Percentiles rank a stretch among this genome's conserved stretches.
These are phyloP conservation scores for Pythium dissimile DNA, from an alignment of 352 stramenopile genomes.

Conservation along the genomic window DNA sequence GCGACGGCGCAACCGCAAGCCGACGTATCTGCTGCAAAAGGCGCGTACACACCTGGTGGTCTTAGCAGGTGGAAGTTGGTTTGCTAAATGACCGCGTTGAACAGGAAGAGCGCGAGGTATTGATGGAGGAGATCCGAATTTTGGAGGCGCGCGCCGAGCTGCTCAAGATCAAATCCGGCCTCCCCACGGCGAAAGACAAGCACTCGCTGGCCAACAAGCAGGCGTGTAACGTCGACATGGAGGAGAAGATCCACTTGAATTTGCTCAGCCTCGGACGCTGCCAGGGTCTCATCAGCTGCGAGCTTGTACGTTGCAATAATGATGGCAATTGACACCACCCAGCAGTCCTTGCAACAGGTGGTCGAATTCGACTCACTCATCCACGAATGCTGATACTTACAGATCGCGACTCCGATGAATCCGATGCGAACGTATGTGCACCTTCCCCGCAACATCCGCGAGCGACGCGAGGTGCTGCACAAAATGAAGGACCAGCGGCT, in stretches of 20 bases:
- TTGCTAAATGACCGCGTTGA: neutral
- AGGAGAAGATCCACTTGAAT: slow-evolving; percentile 18
- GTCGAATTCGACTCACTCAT: neutral
- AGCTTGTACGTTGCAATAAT: neutral
- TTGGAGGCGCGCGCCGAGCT: slow-evolving; percentile 21
- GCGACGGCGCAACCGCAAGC: slow-evolving; percentile 7
- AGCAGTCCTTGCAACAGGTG: too few relatives aligned
- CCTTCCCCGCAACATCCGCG: slow-evolving; percentile 1
- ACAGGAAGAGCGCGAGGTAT: slow-evolving; percentile 17
- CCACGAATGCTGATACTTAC: neutral
- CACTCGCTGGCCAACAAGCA: slow-evolving; percentile 3
- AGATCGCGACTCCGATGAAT: slow-evolving; percentile 13
- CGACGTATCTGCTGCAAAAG: slow-evolving; percentile 18
- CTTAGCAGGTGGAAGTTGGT: neutral
- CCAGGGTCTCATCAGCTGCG: slow-evolving; percentile 9
- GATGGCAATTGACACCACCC: too few relatives aligned
- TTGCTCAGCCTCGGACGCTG: slow-evolving; percentile 5
- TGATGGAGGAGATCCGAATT: slow-evolving; percentile 15
- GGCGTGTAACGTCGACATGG: slow-evolving; percentile 10
- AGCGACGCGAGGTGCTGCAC: slow-evolving; percentile 2
- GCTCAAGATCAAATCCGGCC: slow-evolving; percentile 8
- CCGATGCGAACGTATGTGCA: slow-evolving; percentile 15
- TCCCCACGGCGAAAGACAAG: slow-evolving; percentile 2
- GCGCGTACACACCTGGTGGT: neutral
- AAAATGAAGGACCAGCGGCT: slow-evolving; percentile 5